Evolutionary conservation across 1,284 basidiomycete genomes (phyloP).

Genomic region (Cutaneotrichosporon spelunceum): DNA sequence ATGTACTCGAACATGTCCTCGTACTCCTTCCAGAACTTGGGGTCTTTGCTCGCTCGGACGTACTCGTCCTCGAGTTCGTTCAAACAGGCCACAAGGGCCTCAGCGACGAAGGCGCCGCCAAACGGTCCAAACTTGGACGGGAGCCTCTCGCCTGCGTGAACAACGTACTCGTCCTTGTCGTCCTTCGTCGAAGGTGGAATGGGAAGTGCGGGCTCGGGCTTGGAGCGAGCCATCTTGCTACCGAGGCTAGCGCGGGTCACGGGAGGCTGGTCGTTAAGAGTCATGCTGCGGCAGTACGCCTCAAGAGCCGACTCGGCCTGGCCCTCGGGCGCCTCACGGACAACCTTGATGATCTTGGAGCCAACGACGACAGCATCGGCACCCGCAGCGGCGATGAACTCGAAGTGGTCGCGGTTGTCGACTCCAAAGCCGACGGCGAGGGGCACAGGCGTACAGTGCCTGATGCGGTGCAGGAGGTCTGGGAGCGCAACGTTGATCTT

Average conservation of each 20-base stretch:
- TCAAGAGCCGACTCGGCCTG: constrained; percentile 64
- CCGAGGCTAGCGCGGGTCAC: constrained; percentile 41
- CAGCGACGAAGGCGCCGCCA: constrained; percentile 96
- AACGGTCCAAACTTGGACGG: constrained; percentile 90
- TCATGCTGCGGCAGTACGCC: constrained; percentile 69
- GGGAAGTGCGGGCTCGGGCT: constrained; percentile 43
- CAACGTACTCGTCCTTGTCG: constrained; percentile 34
- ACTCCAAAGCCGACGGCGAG: constrained; percentile 97
- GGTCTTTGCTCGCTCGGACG: constrained; percentile 78
- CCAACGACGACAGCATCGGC: constrained; percentile 95
- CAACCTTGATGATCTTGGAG: constrained; percentile 74
- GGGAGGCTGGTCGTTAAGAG: constrained; percentile 58
- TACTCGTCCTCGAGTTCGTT: constrained; percentile 89
- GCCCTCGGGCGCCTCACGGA: constrained; percentile 61
- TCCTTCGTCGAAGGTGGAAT: constrained; percentile 38
- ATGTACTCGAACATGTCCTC: constrained; percentile 85
- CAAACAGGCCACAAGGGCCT: constrained; percentile 86
- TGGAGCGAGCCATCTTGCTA: constrained; percentile 31
- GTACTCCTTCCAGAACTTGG: constrained; percentile 91
- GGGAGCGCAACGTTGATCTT: constrained; percentile 73
- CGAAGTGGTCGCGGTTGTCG: constrained; percentile 85
- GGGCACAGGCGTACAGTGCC: constrained; percentile 68
- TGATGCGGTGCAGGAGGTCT: constrained; percentile 69
- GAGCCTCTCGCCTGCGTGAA: constrained; percentile 55
- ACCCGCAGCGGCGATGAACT: constrained; percentile 75